Conservation (phyloP, 495 filamentous ascomycete genomes). For the Cudoniella acicularis region DNA sequence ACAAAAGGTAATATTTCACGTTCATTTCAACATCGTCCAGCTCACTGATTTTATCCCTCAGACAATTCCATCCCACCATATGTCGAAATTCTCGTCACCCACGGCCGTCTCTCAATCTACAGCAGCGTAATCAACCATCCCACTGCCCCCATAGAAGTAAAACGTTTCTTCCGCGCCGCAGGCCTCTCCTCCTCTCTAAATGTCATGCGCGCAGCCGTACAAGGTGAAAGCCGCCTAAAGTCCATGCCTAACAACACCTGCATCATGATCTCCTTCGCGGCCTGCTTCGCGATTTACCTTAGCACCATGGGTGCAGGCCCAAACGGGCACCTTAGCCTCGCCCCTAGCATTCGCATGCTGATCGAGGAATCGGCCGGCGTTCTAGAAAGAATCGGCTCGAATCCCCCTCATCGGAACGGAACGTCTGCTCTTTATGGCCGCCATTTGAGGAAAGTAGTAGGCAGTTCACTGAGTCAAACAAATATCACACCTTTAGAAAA, state of each 20-base stretch:
- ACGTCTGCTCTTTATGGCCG: constrained; percentile 59
- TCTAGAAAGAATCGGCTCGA: constrained; percentile 62
- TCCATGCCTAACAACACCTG: constrained; percentile 77
- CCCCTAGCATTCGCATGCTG: constrained; percentile 62
- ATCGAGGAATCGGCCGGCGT: constrained; percentile 69
- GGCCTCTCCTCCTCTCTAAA: constrained; percentile 66
- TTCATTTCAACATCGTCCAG: not conserved
- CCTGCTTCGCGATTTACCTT: constrained; percentile 64
- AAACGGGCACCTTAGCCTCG: constrained; percentile 39
- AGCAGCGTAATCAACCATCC: constrained; percentile 71
- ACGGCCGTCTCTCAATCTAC: constrained; percentile 69
- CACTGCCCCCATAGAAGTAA: constrained; percentile 64
- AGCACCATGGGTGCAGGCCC: constrained; percentile 56
- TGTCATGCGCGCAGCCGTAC: constrained; percentile 69
- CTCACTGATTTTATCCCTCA: constrained; percentile 21
- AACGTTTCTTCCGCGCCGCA: constrained; percentile 66
- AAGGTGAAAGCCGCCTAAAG: constrained; percentile 63
- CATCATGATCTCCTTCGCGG: constrained; percentile 74
- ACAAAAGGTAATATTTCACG: constrained; percentile 39
- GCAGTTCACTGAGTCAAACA: constrained; percentile 15
- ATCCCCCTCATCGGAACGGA: constrained; percentile 60
- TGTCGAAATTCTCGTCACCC: constrained; percentile 69
- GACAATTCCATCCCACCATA: constrained; percentile 64
- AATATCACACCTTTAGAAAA: constrained; percentile 13
- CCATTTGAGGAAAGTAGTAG: constrained; percentile 56